Conservation (phyloP, 164 flowering plant genomes). For the Taxillus chinensis region DNA sequence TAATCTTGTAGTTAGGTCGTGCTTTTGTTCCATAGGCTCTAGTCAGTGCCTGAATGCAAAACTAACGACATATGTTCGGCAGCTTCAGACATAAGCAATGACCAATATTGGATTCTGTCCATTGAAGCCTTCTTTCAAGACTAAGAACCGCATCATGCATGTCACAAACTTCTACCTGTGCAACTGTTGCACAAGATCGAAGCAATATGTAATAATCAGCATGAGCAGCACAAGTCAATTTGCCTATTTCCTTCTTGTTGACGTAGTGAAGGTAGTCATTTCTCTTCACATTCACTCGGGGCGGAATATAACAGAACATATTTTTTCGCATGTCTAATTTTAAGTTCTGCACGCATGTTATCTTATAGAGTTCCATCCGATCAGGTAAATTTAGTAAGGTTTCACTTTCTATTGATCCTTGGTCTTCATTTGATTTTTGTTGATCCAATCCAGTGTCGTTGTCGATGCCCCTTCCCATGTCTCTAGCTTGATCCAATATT, state of each 20-base stretch:
- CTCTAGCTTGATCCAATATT: too few species aligned
- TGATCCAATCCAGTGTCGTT: too few species aligned
- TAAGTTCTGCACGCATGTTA: slow-evolving; percentile 36
- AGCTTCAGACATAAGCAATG: slow-evolving; percentile 26
- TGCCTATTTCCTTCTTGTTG: slow-evolving; percentile 41
- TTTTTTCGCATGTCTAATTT: slow-evolving; percentile 72
- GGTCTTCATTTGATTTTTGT: too few species aligned
- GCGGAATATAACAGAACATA: slow-evolving; percentile 56
- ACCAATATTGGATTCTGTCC: slow-evolving; percentile 51
- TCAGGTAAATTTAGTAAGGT: too few species aligned
- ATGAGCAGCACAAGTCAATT: slow-evolving; percentile 48
- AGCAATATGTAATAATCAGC: slow-evolving; percentile 88
- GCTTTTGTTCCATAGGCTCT: too few species aligned
- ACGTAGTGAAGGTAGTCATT: slow-evolving; percentile 44
- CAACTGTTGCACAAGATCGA: slow-evolving; percentile 66
- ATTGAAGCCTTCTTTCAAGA: slow-evolving; percentile 56
- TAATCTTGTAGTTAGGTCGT: too few species aligned
- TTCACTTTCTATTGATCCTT: too few species aligned
- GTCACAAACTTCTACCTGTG: slow-evolving; percentile 44
- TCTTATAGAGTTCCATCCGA: slow-evolving; percentile 15
- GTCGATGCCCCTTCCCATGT: too few species aligned
- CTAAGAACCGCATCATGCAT: slow-evolving; percentile 58
- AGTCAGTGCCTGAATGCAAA: too few species aligned
- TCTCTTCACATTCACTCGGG: slow-evolving; percentile 45
- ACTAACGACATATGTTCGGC: slow-evolving; percentile 13